These are phyloP conservation scores for Erysimum pusillum DNA, from an alignment of 441 rosid species.

Conservation along the genomic window DNA sequence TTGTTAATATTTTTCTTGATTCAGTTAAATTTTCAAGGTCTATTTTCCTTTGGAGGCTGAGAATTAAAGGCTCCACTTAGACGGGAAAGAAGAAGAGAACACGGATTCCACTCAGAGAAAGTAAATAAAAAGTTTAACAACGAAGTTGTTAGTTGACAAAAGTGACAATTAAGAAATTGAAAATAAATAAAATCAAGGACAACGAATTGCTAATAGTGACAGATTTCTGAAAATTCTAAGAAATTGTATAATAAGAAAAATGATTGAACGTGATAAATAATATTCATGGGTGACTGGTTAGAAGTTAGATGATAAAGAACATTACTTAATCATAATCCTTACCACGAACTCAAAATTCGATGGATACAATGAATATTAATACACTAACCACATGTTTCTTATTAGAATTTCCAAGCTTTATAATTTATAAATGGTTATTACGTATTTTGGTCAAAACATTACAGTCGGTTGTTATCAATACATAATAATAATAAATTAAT, in stretches of 20 bases:
- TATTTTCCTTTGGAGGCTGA: constrained; percentile 17
- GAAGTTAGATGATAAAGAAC: constrained; percentile 5
- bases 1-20: background rate
- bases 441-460: constrained; percentile 18
- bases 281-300: constrained; percentile 18
- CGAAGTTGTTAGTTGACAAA: constrained; percentile 30
- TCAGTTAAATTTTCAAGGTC: background rate
- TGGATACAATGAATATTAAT: background rate
- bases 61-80: constrained; percentile 31
- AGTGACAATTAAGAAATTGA: background rate
- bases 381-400: constrained; percentile 13
- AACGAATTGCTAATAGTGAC: constrained; percentile 19
- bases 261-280: constrained; percentile 21
- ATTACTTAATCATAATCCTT: constrained; percentile 8
- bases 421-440: background rate
- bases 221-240: background rate
- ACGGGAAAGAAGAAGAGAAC: background rate
- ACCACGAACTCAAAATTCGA: constrained; percentile 27
- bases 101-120: constrained; percentile 23
- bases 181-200: background rate
- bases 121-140: constrained; percentile 39
- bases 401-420: background rate
- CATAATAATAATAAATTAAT: constrained; percentile 1
- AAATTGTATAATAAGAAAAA: constrained; percentile 5
- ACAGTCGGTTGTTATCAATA: constrained; percentile 3